Evolutionary conservation across 257 asterid genomes (phyloP).

Genomic region (Euphrasia confusa): DNA sequence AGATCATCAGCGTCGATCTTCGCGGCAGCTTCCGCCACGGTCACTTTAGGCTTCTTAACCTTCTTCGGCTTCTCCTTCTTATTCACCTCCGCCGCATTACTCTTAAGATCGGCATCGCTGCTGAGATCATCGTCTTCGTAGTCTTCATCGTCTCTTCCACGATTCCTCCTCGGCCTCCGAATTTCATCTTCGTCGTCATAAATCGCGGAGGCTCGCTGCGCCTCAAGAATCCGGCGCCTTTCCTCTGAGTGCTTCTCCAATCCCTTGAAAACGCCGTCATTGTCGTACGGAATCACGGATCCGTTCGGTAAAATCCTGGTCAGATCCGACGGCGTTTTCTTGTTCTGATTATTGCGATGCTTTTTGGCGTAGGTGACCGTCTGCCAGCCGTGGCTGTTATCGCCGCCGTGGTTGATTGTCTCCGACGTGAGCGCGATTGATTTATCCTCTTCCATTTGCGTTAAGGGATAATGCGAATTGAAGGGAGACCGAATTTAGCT

Average conservation of each 20-base stretch:
- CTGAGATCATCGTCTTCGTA: slow-evolving; percentile 21
- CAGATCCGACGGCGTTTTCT: slow-evolving; percentile 28
- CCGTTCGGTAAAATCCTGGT: slow-evolving; percentile 36
- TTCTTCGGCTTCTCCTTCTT: slow-evolving; percentile 72
- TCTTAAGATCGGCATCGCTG: slow-evolving; percentile 35
- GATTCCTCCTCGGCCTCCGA: slow-evolving; percentile 30
- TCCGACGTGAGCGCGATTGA: slow-evolving; percentile 31
- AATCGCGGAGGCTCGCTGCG: slow-evolving; percentile 47
- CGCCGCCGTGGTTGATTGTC: slow-evolving; percentile 27
- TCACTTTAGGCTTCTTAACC: slow-evolving; percentile 61
- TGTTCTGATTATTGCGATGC: slow-evolving; percentile 39
- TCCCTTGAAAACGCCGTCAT: slow-evolving; percentile 41
- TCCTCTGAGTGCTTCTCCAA: slow-evolving; percentile 78
- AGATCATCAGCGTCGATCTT: slow-evolving; percentile 66
- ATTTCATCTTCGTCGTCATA: slow-evolving; percentile 41
- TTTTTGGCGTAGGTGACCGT: slow-evolving; percentile 54
- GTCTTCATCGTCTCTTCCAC: slow-evolving; percentile 29
- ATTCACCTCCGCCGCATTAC: slow-evolving; percentile 37
- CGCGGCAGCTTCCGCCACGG: slow-evolving; percentile 72
- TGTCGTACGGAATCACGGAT: slow-evolving; percentile 31
- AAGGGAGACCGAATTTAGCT: too few relatives aligned
- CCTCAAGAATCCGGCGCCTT: slow-evolving; percentile 59
- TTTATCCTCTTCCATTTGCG: slow-evolving; percentile 46
- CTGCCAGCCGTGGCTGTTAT: slow-evolving; percentile 49
- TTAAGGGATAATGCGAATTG: too few relatives aligned